Evolutionary conservation across 2,329 filamentous ascomycete species (phyloP).

Genomic region (Dichotomopilus funicola): DNA sequence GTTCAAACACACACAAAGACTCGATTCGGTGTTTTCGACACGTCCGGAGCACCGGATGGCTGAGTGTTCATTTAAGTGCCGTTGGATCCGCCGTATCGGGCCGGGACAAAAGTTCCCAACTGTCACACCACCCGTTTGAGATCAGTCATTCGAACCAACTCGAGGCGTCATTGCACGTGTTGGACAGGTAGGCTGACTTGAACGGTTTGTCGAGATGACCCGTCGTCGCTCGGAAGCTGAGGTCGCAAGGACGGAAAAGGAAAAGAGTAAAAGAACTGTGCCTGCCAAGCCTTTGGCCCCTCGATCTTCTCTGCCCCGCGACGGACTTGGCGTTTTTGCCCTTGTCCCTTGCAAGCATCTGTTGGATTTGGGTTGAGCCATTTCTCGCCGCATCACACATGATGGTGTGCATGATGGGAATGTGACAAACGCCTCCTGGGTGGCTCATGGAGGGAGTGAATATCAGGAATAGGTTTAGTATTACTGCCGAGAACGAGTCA

Average conservation of each 20-base stretch:
- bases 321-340: no score
- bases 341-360: no score
- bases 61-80: not conserved
- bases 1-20: no score
- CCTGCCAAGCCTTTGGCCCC: not conserved
- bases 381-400: no score
- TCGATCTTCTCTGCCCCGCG: not conserved
- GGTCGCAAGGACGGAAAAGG: not conserved
- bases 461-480: no score
- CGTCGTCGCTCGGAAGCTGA: not conserved
- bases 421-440: no score
- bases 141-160: constrained; percentile 11
- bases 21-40: no score
- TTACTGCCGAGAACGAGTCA: no score
- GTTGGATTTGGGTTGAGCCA: no score
- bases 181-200: constrained; percentile 1
- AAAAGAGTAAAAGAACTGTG: not conserved
- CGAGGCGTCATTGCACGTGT: constrained; percentile 13
- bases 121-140: constrained; percentile 11
- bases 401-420: no score
- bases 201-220: not conserved
- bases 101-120: constrained; percentile 1
- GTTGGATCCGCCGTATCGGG: constrained; percentile 10
- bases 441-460: no score
- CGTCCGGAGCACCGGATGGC: no score